Base-by-base conservation (phyloP, 1,139 yeast genomes). In the Hyphopichia burtonii region DNA sequence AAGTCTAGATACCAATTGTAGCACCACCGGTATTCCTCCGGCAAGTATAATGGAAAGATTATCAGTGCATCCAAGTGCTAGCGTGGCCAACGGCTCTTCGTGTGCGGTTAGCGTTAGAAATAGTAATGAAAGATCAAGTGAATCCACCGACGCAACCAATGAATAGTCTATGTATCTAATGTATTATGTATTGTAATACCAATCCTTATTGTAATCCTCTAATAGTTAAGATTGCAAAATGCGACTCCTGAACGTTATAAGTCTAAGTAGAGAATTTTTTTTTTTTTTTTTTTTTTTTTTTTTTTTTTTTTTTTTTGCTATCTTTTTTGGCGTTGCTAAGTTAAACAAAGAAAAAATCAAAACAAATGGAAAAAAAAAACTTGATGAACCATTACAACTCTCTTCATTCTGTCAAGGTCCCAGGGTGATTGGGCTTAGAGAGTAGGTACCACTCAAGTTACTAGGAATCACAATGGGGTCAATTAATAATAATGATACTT, bases 11-110 rank as follows among this genome's bases (percentile, higher is more conserved):
- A 80, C 85, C 11, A 79, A 77, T 49, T 75, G 83, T 36, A 77
- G 83, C 47, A 76, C 83, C 2, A 66, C 79, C 10, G 84, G 84
- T 0, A 80, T 80, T n/a, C 78, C 85, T 1, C 85, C 86, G 0
- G 83, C 84, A 2, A 77, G 83, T 46, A 79, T 80, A 10, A 63
- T 80, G 66, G 85, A 79, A 47, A 62, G 83, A 44, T 62, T 74
- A 33, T 58, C 66, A 18, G 66, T 66, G 16, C 63, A 62, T 27
- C 68, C 68, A 5, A 61, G 57, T 3, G 58, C 68, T 16, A 60
- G 57, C 3, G 58, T 68, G 14, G 67, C 61, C 17, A 58, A 53
- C 41, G 57, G 66, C 42, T 44, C 55, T 3, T 20, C 36, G 3
- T 31, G 22, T 32, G 40, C 40, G 11, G 35, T 37, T 10, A 37